Evolutionary conservation across 805 yeast species (phyloP).

Genomic region (Pichia ethanolica): DNA sequence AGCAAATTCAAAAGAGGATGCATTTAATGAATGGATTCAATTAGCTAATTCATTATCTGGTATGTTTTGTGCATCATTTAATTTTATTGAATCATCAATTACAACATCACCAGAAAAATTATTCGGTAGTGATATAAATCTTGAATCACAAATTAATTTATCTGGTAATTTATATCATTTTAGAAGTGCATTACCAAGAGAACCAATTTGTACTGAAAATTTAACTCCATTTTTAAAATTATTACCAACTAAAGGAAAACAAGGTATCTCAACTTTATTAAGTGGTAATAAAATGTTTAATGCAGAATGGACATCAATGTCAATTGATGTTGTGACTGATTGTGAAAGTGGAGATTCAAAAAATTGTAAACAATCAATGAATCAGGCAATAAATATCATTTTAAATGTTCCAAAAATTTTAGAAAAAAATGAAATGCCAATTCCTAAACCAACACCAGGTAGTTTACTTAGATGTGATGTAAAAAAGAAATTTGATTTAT

Average conservation of each 20-base stretch:
- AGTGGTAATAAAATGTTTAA: slow-evolving; percentile 91
- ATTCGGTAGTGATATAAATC: slow-evolving; percentile 22
- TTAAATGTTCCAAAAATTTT: slow-evolving; percentile 61
- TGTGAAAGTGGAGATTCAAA: slow-evolving; percentile 31
- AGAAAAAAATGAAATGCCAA: slow-evolving; percentile 56
- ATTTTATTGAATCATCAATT: slow-evolving; percentile 71
- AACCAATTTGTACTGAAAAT: slow-evolving; percentile 95
- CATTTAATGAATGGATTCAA: slow-evolving; percentile 59
- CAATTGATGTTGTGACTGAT: slow-evolving; percentile 65
- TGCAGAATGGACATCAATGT: slow-evolving; percentile 89
- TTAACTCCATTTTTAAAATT: slow-evolving; percentile 87
- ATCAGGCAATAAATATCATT: slow-evolving; percentile 64
- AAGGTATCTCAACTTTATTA: slow-evolving; percentile 76
- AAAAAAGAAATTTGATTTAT: slow-evolving; percentile 48
- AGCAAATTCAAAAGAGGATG: slow-evolving; percentile 46
- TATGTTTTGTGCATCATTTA: slow-evolving; percentile 88
- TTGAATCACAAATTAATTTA: slow-evolving; percentile 21
- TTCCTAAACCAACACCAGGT: slow-evolving; percentile 74
- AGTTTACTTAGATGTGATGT: slow-evolving; percentile 68
- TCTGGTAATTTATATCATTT: slow-evolving; percentile 45
- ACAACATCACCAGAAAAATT: slow-evolving; percentile 61
- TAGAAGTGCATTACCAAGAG: slow-evolving; percentile 87
- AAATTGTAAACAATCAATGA: slow-evolving; percentile 45
- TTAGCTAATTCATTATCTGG: slow-evolving; percentile 79
- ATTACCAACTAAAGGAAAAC: slow-evolving; percentile 85